These are phyloP conservation scores for Fusarium tanahbumbuense DNA, from an alignment of 2,329 filamentous ascomycete genomes.

Conservation along the genomic window DNA sequence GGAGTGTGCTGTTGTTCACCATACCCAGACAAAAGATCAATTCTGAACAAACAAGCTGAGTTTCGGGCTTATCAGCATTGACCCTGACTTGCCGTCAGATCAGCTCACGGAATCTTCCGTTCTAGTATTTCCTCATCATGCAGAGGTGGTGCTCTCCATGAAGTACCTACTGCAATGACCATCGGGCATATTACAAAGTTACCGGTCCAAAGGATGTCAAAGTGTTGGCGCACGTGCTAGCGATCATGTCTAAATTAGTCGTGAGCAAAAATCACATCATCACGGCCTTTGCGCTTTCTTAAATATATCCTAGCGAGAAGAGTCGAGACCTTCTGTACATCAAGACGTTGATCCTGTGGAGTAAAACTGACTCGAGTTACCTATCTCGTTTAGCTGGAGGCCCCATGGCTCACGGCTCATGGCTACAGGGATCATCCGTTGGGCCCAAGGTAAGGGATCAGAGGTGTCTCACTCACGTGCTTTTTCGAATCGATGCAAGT, in stretches of 20 bases:
- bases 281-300: neutral
- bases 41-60: neutral
- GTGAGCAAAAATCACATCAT: neutral
- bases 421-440: neutral
- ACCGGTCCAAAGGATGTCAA: neutral
- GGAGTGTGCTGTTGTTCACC: neutral
- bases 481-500: neutral
- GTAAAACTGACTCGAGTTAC: neutral
- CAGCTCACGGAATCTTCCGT: neutral
- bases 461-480: neutral
- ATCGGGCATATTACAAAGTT: neutral
- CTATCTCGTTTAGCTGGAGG: neutral
- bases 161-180: neutral
- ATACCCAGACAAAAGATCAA: neutral
- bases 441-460: neutral
- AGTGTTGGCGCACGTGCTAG: neutral
- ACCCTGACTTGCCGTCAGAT: neutral
- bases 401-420: neutral
- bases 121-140: neutral
- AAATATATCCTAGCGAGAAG: neutral
- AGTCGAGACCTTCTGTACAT: neutral
- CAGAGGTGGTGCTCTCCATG: neutral
- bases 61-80: neutral
- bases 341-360: neutral
- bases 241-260: neutral